phyloP scores from a whole-genome alignment of 1,139 yeast genomes.

The Trichomonascaceae sp. region DNA sequence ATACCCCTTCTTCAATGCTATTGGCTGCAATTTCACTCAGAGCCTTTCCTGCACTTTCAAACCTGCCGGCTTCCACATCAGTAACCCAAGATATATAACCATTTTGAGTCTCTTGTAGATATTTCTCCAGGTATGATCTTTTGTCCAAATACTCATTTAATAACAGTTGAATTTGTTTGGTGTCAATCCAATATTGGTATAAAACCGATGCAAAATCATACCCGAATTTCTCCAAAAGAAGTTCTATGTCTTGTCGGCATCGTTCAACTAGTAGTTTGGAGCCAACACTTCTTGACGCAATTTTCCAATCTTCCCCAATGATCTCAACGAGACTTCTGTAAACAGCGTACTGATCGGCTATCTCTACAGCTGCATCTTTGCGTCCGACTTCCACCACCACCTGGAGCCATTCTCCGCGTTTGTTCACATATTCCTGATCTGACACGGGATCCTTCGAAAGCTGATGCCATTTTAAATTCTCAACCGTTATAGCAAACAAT shows the following conservation, averaged over 20 bases:
- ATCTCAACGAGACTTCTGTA: conserved; percentile 60
- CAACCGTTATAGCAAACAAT: conserved; percentile 28
- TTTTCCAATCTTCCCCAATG: conserved; percentile 47
- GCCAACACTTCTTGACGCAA: conserved; percentile 17
- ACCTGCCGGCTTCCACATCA: conserved; percentile 49
- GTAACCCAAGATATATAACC: conserved; percentile 70
- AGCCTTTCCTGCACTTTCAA: conserved; percentile 44
- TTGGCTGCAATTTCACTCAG: conserved; percentile 30
- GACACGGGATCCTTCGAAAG: conserved; percentile 8
- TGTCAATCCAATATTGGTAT: conserved; percentile 52
- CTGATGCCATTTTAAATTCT: conserved; percentile 24
- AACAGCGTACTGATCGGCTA: conserved; percentile 65
- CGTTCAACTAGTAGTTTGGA: conserved; percentile 26
- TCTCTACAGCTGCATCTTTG: conserved; percentile 48
- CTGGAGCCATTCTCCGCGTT: conserved; percentile 48
- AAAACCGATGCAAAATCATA: conserved; percentile 64
- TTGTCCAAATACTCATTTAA: conserved; percentile 55
- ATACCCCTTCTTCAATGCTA: conserved; percentile 36
- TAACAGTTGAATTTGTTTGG: conserved; percentile 49
- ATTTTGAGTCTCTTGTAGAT: conserved; percentile 46
- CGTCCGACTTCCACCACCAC: conserved; percentile 45
- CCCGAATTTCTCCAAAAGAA: conserved; percentile 57
- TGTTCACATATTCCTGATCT: conserved; percentile 22
- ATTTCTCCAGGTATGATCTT: conserved; percentile 45
- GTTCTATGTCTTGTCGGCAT: conserved; percentile 34